Percentiles rank a stretch among this genome's conserved stretches.
Conservation (phyloP, 2,329 filamentous ascomycete species). For the Fusarium dimerum region DNA sequence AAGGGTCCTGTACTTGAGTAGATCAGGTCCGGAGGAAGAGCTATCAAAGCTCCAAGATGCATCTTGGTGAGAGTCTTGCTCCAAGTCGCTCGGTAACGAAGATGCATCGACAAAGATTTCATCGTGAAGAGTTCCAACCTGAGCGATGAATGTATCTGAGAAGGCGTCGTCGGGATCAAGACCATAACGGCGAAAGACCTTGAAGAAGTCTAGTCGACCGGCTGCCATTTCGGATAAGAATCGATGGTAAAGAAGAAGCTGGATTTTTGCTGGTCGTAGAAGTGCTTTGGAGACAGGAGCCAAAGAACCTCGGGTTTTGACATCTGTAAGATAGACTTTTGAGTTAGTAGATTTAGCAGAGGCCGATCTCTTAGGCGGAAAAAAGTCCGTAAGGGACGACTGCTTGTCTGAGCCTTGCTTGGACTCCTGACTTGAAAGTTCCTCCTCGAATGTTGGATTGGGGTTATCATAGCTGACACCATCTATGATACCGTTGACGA, state of each 20-base stretch:
- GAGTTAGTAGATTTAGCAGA: slow-evolving; percentile 5
- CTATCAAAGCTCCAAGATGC: slow-evolving; percentile 18
- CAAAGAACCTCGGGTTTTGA: slow-evolving; percentile 76
- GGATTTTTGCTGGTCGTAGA: slow-evolving; percentile 77
- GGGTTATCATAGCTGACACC: slow-evolving; percentile 78
- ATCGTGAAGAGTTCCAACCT: slow-evolving; percentile 70
- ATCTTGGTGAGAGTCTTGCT: slow-evolving; percentile 9
- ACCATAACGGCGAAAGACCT: slow-evolving; percentile 70
- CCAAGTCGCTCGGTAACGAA: slow-evolving; percentile 35
- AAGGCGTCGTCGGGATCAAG: slow-evolving; percentile 68
- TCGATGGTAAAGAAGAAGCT: slow-evolving; percentile 86
- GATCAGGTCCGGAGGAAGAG: slow-evolving; percentile 30
- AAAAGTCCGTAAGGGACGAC: slow-evolving; percentile 43
- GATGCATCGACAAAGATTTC: slow-evolving; percentile 58
- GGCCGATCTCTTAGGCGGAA: slow-evolving; percentile 28
- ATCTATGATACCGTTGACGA: slow-evolving; percentile 90
- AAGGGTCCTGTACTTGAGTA: slow-evolving; percentile 50
- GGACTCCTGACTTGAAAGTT: slow-evolving; percentile 43
- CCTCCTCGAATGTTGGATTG: slow-evolving; percentile 67
- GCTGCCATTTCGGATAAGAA: slow-evolving; percentile 77
- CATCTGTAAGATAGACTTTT: slow-evolving; percentile 75
- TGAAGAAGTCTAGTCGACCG: slow-evolving; percentile 67
- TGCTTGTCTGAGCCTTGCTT: slow-evolving; percentile 32
- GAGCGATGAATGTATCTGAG: slow-evolving; percentile 76
- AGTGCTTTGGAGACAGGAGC: slow-evolving; percentile 67